phyloP scores from a whole-genome alignment of 306 rosid species.

The Medicago arabica region DNA sequence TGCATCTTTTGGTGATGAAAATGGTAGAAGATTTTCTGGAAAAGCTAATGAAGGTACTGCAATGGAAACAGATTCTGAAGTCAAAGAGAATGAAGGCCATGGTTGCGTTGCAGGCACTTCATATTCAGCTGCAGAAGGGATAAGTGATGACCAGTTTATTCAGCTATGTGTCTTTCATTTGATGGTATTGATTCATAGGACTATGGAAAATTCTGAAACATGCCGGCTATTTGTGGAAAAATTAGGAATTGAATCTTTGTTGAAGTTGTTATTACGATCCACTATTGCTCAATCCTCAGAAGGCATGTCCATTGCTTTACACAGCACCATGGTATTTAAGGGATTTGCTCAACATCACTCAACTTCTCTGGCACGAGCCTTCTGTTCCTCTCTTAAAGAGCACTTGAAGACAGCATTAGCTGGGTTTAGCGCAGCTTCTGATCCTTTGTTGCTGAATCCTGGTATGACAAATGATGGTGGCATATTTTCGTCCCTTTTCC shows the following conservation, averaged over 20 bases:
- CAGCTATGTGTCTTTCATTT: slow-evolving; percentile 84
- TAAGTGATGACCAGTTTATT: slow-evolving; percentile 77
- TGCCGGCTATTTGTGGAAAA: slow-evolving; percentile 97
- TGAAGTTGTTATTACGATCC: slow-evolving; percentile 81
- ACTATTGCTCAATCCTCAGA: slow-evolving; percentile 87
- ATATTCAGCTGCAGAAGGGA: slow-evolving; percentile 70
- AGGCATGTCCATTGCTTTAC: slow-evolving; percentile 94
- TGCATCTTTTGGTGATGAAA: slow-evolving; percentile 69
- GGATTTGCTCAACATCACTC: slow-evolving; percentile 98
- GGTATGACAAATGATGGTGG: slow-evolving; percentile 66
- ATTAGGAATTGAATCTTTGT: slow-evolving; percentile 87
- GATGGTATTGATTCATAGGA: slow-evolving; percentile 94
- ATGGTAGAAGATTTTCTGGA: slow-evolving; percentile 50
- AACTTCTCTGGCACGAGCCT: slow-evolving; percentile 82
- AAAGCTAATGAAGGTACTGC: slow-evolving; percentile 66
- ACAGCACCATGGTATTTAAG: slow-evolving; percentile 98
- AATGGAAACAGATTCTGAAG: slow-evolving; percentile 96
- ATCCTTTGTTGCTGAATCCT: slow-evolving; percentile 79
- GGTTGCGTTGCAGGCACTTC: slow-evolving; percentile 60
- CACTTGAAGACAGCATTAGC: slow-evolving; percentile 84
- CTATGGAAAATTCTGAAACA: slow-evolving; percentile 96
- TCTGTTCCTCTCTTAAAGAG: slow-evolving; percentile 81
- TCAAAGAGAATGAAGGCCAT: slow-evolving; percentile 64
- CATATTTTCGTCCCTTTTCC: slow-evolving; percentile 77
- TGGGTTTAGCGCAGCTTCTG: slow-evolving; percentile 69